phyloP scores from a whole-genome alignment of 2,329 filamentous ascomycete genomes.

The Thelonectria blattea region DNA sequence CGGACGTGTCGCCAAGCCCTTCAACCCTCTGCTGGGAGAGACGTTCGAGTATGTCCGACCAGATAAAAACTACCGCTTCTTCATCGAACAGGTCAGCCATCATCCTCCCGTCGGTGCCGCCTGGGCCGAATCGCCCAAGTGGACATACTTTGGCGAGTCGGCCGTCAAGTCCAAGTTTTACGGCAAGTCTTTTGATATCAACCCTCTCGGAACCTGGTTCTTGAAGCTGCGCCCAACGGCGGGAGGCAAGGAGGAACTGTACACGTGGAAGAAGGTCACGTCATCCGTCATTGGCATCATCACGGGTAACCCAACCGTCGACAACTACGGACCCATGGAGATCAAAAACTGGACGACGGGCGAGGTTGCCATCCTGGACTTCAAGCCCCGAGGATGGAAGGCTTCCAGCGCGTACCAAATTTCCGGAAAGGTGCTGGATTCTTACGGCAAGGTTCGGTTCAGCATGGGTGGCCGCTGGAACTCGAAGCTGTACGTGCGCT shows the following conservation, averaged over 20 bases:
- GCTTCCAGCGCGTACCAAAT: conserved; percentile 90
- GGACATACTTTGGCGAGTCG: conserved; percentile 98
- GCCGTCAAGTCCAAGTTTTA: conserved; percentile 97
- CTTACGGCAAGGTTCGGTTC: conserved; percentile 80
- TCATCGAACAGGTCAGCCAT: conserved; percentile 97
- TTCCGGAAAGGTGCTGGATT: conserved; percentile 82
- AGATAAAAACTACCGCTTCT: conserved; percentile 97
- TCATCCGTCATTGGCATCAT: conserved; percentile 98
- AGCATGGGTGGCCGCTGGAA: conserved; percentile 96
- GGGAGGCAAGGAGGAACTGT: conserved; percentile 82
- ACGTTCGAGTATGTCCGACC: conserved; percentile 96
- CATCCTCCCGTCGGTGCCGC: conserved; percentile 94
- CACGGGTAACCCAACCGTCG: conserved; percentile 93
- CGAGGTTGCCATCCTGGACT: conserved; percentile 86
- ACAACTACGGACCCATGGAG: conserved; percentile 97
- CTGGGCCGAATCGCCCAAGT: conserved; percentile 88
- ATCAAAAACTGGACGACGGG: conserved; percentile 97
- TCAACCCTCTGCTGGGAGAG: conserved; percentile 94
- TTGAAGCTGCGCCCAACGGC: conserved; percentile 77
- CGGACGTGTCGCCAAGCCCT: conserved; percentile 94
- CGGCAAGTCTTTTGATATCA: conserved; percentile 96
- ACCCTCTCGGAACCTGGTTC: conserved; percentile 97
- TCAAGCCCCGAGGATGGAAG: conserved; percentile 96
- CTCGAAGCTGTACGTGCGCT: conserved; percentile 91
- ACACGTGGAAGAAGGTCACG: conserved; percentile 99